Conservation (phyloP, 352 stramenopile species). For the Achlya hypogyna region DNA sequence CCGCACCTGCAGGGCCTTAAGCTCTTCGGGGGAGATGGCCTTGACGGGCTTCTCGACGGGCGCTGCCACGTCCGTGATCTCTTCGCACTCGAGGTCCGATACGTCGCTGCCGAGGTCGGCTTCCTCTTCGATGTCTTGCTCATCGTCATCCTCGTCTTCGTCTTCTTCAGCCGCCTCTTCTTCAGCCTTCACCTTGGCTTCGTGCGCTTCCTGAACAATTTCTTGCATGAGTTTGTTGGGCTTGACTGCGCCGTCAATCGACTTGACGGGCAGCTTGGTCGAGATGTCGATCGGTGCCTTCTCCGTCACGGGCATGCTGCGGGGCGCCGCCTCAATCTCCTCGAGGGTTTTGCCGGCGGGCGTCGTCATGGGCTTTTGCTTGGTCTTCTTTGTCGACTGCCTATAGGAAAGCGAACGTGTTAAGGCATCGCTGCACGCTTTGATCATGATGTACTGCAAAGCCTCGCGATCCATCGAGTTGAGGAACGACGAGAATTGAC, state of each 20-base stretch:
- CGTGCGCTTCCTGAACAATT: constrained; percentile 38
- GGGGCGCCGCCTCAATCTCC: constrained; percentile 64
- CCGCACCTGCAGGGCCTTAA: constrained; percentile 52
- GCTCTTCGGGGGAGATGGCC: constrained; percentile 31
- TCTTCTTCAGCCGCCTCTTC: constrained; percentile 28
- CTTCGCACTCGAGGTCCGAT: constrained; percentile 78
- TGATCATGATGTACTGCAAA: constrained; percentile 25
- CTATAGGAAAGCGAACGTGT: neutral
- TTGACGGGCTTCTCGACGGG: constrained; percentile 14
- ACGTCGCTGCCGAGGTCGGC: constrained; percentile 47
- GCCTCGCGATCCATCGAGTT: constrained; percentile 67
- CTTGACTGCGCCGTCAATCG: constrained; percentile 77
- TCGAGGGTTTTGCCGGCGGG: constrained; percentile 34
- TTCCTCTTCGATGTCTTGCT: constrained; percentile 21
- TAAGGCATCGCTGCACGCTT: neutral
- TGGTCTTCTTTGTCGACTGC: constrained; percentile 40
- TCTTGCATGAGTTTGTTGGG: constrained; percentile 59
- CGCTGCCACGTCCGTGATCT: constrained; percentile 34
- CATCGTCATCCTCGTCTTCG: constrained; percentile 31
- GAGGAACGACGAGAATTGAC: constrained; percentile 61
- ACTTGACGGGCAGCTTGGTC: constrained; percentile 75
- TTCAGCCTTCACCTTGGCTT: constrained; percentile 24
- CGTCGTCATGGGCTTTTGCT: constrained; percentile 23
- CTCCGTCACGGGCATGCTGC: constrained; percentile 53
- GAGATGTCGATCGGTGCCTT: constrained; percentile 38